phyloP scores from a whole-genome alignment of 345 rosid species.

The Eucalyptus cloeziana region DNA sequence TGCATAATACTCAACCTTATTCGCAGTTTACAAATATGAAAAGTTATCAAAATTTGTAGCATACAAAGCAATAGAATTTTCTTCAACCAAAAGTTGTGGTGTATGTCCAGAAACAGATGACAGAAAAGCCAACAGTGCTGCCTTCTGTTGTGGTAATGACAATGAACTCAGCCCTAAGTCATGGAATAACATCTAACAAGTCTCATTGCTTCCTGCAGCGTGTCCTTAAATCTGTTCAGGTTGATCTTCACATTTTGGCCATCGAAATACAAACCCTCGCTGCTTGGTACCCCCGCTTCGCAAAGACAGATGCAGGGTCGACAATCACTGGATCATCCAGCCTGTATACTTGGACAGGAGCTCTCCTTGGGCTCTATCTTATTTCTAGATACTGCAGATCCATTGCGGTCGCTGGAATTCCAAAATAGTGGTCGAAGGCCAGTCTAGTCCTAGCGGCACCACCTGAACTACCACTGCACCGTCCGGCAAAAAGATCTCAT shows the following conservation, averaged over 20 bases:
- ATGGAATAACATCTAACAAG: not conserved
- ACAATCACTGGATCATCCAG: conserved; percentile 16
- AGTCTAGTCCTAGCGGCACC: conserved; percentile 20
- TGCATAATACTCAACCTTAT: not conserved
- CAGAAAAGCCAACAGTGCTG: not conserved
- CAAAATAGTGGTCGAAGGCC: conserved; percentile 14
- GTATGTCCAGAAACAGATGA: not conserved
- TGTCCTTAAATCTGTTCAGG: conserved; percentile 8
- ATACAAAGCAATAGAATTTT: not conserved
- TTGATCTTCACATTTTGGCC: conserved; percentile 15
- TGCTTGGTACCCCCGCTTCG: conserved; percentile 4
- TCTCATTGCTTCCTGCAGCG: conserved; percentile 11
- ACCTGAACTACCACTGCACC: conserved; percentile 23
- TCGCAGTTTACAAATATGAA: not conserved
- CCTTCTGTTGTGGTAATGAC: too few relatives aligned
- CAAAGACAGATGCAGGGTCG: conserved; percentile 1
- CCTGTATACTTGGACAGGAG: conserved; percentile 5
- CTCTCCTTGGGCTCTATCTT: conserved; percentile 27
- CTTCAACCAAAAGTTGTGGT: not conserved
- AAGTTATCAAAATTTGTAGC: not conserved
- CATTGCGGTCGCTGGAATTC: conserved; percentile 15
- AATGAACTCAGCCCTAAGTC: not conserved
- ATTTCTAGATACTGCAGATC: conserved; percentile 19
- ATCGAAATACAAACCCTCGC: conserved; percentile 14
- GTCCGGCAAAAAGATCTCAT: conserved; percentile 15